Conservation (phyloP, 83 land plant species). For the Thuja plicata region DNA sequence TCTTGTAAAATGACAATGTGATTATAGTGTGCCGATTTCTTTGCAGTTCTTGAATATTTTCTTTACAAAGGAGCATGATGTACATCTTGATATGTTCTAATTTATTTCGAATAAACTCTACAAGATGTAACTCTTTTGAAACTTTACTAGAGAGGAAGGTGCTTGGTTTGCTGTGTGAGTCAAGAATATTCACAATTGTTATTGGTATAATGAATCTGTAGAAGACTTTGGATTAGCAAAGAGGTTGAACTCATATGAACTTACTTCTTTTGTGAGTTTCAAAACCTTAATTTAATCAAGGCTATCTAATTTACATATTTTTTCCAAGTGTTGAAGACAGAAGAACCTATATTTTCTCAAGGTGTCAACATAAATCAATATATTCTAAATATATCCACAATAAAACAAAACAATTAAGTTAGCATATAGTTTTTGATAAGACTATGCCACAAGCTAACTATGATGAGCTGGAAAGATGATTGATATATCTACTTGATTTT, state of each 20-base stretch:
- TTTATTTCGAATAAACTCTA: neutral
- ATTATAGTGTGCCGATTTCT: neutral
- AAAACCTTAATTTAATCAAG: neutral
- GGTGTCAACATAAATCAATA: neutral
- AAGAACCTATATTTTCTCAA: neutral
- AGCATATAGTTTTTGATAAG: neutral
- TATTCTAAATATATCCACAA: neutral
- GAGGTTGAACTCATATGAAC: slow-evolving; percentile 76
- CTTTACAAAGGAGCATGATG: slow-evolving; percentile 78
- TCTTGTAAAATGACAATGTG: neutral
- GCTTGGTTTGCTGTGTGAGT: neutral
- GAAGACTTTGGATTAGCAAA: slow-evolving; percentile 99
- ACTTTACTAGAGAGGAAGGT: neutral
- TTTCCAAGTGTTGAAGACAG: neutral
- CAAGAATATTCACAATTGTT: neutral
- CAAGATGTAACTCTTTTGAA: neutral
- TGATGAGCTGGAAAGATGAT: neutral
- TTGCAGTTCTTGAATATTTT: slow-evolving; percentile 94
- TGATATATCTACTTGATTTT: neutral
- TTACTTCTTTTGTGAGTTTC: slow-evolving; percentile 86
- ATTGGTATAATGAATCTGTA: slow-evolving; percentile 27
- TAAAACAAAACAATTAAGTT: neutral
- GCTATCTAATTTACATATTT: neutral
- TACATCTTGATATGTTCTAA: slow-evolving; percentile 67
- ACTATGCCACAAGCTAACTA: neutral